Base-by-base conservation (phyloP, 345 rosid genomes). In the Eucalyptus cloeziana region DNA sequence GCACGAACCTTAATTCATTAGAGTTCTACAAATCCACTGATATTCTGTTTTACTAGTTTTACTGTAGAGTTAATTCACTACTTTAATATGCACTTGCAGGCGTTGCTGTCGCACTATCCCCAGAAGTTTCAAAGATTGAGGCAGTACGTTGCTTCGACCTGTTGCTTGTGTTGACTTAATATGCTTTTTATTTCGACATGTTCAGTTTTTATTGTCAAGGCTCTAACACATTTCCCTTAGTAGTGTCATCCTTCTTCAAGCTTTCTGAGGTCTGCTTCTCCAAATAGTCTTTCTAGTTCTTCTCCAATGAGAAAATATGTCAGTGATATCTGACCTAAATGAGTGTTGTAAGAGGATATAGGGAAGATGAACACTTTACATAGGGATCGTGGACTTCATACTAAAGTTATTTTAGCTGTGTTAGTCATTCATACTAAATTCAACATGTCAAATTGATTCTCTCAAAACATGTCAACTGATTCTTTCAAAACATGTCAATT, bases 61-160 rank as follows among this genome's bases (percentile, higher is more conserved):
- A 19, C 30, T 33, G 45, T 21, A 52, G 58, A 85, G 54, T 86
- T 51, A 7, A 33, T 33, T 25, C 40, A 60, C 52, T 64, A 27
- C 4, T 47, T 49, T 43, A 37, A 64, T 64, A 51, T 60, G 85
- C 85, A 88, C 49, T 93, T 67, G 89, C 96, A 98, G 99, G 98
- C 94, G 88, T 92, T 98, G 87, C 69, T 98, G 43, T 86, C 97
- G 9, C 96, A 94, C 92, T 94, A 90, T 91, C 95, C 97, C 86
- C 90, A 85, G 88, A 97, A 97, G 95, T 95, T 95, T 89, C 92
- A 90, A 88, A 91, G 81, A 86, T 93, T 97, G 87, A 94, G 96
- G 91, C 92, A 95, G 98, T 97, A 89, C 88, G 79, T 86, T 86
- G 76, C 52, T 71, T 88, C 17, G 13, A 19, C 49, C 56, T 49